Evolutionary conservation across 2,329 filamentous ascomycete genomes (phyloP), one percentile per base, ranked within the genome.

Genomic region (Venturia pyrina): DNA sequence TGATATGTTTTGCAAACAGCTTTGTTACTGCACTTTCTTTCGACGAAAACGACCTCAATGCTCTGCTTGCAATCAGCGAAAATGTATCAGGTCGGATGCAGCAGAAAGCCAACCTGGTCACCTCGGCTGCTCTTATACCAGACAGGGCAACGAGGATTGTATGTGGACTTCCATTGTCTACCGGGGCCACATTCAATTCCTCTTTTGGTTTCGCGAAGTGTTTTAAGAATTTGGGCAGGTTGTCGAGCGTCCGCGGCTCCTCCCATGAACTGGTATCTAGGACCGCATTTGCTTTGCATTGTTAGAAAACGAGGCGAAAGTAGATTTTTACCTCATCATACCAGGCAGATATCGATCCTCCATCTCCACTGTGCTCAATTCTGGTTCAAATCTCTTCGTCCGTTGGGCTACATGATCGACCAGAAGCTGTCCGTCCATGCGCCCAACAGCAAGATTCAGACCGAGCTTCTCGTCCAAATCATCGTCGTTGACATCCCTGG

Each of bases 1-100:
- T 99, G 80, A 99, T 96, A 76, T 99, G 95, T 77, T 99, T 99
- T 41, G 95, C 93, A 76, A 99, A 99, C 74, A 99, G 81, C 76
- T 99, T 99, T 1, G 90, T 89, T 1, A 99, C 87, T 59, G 85
- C 83, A 62, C 84, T 86, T 10, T 91, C 87, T 75, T 95, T 91
- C 64, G 83, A 87, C 73, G 93, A 90, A 71, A 95, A 93, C 69
- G 87, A 87, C 61, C 91, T 85, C 69, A 96, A 80, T 2, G 86
- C 83, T 71, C 90, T 89, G 64, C 19, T 46, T 2, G 41, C 46
- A 19, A 64, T 75, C 46, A 77, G 68, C 44, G n/a, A 56, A 24
- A 32, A 62, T 32, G 32, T 53, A 24, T 19, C 7, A 21, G 65
- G 21, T 64, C 8, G 24, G 1, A 21, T 3, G 32, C 46, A 4